A percentile compares a stretch with the other conserved stretches of the same genome.
phyloP scores from a whole-genome alignment of 257 asterid species.

The Solanum tarapatanum region DNA sequence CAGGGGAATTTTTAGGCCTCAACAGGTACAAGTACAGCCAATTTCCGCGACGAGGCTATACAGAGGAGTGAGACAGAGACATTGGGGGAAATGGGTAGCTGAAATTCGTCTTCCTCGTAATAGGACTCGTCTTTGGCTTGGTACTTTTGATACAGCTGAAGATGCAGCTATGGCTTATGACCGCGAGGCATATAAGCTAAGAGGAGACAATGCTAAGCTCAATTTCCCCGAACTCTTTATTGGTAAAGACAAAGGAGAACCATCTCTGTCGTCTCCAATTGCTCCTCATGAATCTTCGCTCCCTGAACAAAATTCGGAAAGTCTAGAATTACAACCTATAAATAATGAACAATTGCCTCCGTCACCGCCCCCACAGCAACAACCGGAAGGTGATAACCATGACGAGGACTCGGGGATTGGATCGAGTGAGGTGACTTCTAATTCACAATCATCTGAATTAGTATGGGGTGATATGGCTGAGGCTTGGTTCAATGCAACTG shows the following conservation, averaged over 20 bases:
- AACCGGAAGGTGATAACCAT: conserved; percentile 5
- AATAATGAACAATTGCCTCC: conserved; percentile 2
- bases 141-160: conserved; percentile 88
- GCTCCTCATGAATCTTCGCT: background rate
- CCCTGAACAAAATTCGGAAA: conserved; percentile 3
- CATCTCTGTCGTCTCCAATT: conserved; percentile 6
- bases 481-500: conserved; percentile 51
- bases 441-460: conserved; percentile 39
- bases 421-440: conserved; percentile 12
- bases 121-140: conserved; percentile 92
- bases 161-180: conserved; percentile 94
- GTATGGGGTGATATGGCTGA: conserved; percentile 73
- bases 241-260: conserved; percentile 27
- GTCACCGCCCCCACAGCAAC: background rate
- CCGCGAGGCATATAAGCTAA: conserved; percentile 71
- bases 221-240: conserved; percentile 71
- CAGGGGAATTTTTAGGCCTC: conserved; percentile 25
- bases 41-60: conserved; percentile 52
- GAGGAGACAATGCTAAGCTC: conserved; percentile 83
- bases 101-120: conserved; percentile 87
- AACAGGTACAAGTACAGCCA: conserved; percentile 14
- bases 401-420: conserved; percentile 19
- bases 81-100: conserved; percentile 99
- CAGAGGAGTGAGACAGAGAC: conserved; percentile 91
- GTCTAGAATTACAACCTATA: background rate